Percentiles rank a stretch among this genome's conserved stretches.
These are phyloP conservation scores for Barnettozyma pratensis DNA, from an alignment of 805 yeast genomes.

Conservation along the genomic window DNA sequence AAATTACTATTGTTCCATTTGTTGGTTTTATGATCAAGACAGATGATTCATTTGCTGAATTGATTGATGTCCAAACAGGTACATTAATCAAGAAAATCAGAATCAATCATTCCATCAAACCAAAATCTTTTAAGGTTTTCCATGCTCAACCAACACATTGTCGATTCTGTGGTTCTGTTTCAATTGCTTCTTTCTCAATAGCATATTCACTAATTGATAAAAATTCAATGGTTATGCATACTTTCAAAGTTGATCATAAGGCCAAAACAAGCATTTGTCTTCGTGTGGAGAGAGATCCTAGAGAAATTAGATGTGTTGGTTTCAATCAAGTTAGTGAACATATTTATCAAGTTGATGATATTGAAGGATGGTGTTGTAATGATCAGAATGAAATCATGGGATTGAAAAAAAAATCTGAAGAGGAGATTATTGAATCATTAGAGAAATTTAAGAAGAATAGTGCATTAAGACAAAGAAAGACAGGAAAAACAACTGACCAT, in stretches of 20 bases:
- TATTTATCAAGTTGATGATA: conserved; percentile 57
- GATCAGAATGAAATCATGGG: conserved; percentile 78
- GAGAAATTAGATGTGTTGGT: conserved; percentile 87
- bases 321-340: conserved; percentile 70
- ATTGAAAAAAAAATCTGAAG: conserved; percentile 39
- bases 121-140: conserved; percentile 55
- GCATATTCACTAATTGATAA: conserved; percentile 61
- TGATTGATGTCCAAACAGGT: conserved; percentile 78
- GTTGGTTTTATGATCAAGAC: conserved; percentile 72
- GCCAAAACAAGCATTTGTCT: conserved; percentile 79
- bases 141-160: conserved; percentile 88
- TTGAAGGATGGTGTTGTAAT: conserved; percentile 77
- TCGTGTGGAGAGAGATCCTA: conserved; percentile 87
- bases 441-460: conserved; percentile 10
- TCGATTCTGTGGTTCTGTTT: conserved; percentile 85
- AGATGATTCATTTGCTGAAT: conserved; percentile 49
- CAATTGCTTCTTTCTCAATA: conserved; percentile 66
- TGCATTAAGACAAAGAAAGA: conserved; percentile 14
- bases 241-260: conserved; percentile 64
- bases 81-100: conserved; percentile 55
- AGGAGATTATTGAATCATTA: conserved; percentile 22
- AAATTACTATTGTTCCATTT: conserved; percentile 54
- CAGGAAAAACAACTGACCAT: conserved; percentile 1
- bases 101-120: conserved; percentile 51
- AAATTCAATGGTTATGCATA: conserved; percentile 61